These are phyloP conservation scores for Cryptococcus jaspeensis DNA, from an alignment of 1,284 basidiomycete genomes.

Conservation along the genomic window DNA sequence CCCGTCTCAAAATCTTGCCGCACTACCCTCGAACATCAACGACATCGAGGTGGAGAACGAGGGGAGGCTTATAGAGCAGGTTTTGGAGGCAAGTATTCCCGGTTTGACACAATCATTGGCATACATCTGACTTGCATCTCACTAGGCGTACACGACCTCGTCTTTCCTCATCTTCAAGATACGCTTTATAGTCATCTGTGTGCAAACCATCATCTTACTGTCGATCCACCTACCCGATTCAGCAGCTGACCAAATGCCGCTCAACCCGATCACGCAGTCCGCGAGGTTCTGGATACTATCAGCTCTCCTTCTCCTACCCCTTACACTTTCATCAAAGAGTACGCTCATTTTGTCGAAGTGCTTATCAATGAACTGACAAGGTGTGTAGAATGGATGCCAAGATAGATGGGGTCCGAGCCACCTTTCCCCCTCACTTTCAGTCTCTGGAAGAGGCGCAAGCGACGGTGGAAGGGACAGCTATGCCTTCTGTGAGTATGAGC, in stretches of 20 bases:
- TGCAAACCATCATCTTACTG: not conserved
- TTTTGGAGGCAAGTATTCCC: conserved; percentile 1
- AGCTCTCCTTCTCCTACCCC: not conserved
- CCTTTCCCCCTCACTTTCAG: conserved; percentile 1
- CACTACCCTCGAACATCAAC: conserved; percentile 21
- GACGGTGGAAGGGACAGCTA: not conserved
- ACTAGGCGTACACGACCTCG: conserved; percentile 5
- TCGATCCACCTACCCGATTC: no score
- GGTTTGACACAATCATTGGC: no score
- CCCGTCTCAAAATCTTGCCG: conserved; percentile 25
- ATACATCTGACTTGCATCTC: no score
- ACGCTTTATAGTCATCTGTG: conserved; percentile 5
- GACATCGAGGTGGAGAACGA: conserved; percentile 13
- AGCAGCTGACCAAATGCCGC: no score
- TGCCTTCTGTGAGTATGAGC: not conserved
- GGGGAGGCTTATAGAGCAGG: not conserved
- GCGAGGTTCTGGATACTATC: conserved; percentile 2
- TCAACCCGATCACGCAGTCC: not conserved
- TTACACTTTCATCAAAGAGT: not conserved
- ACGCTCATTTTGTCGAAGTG: not conserved
- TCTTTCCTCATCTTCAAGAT: conserved; percentile 1
- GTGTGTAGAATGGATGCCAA: conserved; percentile 2
- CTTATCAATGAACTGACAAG: not conserved
- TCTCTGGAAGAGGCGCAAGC: not conserved
- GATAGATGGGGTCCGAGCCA: not conserved